These are phyloP conservation scores for Pleurotus eryngii DNA, from an alignment of 768 basidiomycete species.

Conservation along the genomic window DNA sequence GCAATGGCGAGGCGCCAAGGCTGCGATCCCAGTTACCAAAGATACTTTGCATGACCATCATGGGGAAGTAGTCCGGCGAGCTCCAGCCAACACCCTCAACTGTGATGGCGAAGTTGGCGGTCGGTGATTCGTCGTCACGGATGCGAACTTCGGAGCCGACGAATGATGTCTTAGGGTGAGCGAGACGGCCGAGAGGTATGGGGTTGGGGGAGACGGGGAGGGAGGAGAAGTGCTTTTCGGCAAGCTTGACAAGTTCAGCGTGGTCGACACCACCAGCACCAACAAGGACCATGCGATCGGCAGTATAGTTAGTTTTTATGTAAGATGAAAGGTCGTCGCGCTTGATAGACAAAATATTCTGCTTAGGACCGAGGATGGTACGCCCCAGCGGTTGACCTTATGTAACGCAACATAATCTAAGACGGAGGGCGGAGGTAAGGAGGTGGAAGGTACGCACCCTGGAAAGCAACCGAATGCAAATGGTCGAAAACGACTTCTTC, in stretches of 20 bases:
- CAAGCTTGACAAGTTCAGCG: conserved; percentile 87
- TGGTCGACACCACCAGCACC: conserved; percentile 96
- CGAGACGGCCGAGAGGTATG: conserved; percentile 79
- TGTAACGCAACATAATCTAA: conserved; percentile 3
- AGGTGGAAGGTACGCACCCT: conserved; percentile 53
- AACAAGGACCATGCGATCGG: conserved; percentile 98
- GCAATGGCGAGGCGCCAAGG: conserved; percentile 83
- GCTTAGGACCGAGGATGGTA: conserved; percentile 95
- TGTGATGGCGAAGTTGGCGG: conserved; percentile 92
- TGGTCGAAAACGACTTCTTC: conserved; percentile 99
- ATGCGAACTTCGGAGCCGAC: conserved; percentile 94
- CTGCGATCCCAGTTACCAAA: conserved; percentile 99
- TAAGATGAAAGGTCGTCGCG: conserved; percentile 85
- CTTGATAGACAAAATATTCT: conserved; percentile 93
- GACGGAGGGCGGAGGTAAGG: conserved; percentile 9
- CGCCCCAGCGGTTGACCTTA: conserved; percentile 92
- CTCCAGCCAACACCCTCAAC: conserved; percentile 98
- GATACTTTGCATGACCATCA: conserved; percentile 97
- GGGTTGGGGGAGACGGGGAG: conserved; percentile 88
- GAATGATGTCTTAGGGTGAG: conserved; percentile 78
- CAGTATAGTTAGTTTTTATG: conserved; percentile 97
- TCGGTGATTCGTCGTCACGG: conserved; percentile 86
- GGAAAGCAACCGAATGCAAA: conserved; percentile 94
- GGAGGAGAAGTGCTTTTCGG: conserved; percentile 87
- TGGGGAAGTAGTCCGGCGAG: conserved; percentile 98